phyloP scores from a whole-genome alignment of 345 rosid species.

The Bruguiera sexangula region DNA sequence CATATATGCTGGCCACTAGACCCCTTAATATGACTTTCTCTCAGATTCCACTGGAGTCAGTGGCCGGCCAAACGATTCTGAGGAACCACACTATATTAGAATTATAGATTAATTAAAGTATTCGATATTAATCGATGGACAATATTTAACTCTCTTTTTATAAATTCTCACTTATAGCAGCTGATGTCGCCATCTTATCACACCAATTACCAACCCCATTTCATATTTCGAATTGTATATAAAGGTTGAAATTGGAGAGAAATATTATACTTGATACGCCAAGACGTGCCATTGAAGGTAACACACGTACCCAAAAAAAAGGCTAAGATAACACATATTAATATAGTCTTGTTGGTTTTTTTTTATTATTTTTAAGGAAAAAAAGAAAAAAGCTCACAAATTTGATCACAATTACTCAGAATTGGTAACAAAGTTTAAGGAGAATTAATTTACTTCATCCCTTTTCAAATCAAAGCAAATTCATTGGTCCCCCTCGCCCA shows the following conservation, averaged over 20 bases:
- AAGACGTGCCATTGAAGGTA: background rate
- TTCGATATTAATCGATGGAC: no score
- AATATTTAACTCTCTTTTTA: no score
- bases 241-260: background rate
- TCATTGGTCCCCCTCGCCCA: background rate
- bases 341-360: no score
- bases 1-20: constrained; percentile 36
- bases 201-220: constrained; percentile 38
- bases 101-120: no score
- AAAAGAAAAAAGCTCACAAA: no score
- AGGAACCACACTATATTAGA: constrained; percentile 18
- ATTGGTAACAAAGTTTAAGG: constrained; percentile 7
- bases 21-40: constrained; percentile 14
- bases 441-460: constrained; percentile 26
- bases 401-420: no score
- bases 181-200: constrained; percentile 13
- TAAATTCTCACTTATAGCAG: background rate
- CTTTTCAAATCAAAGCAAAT: constrained; percentile 29
- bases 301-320: background rate
- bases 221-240: constrained; percentile 15
- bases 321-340: no score
- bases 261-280: background rate
- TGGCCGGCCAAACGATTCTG: constrained; percentile 55
- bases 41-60: constrained; percentile 29
- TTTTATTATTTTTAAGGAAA: no score